Conservation (phyloP, 2,329 filamentous ascomycete genomes). For the Xylariaceae sp. region DNA sequence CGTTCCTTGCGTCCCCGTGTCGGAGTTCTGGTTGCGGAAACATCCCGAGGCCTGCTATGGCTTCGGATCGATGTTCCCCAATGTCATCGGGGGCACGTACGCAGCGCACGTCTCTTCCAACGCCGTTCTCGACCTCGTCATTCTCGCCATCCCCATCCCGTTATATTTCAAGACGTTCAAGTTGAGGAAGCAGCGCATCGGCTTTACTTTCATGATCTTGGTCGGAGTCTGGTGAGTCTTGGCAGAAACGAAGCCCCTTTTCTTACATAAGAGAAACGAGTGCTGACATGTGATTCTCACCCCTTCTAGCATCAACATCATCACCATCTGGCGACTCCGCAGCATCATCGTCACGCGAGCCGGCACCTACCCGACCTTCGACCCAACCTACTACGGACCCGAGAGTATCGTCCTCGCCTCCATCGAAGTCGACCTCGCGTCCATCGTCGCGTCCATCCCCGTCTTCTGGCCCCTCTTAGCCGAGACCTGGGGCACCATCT, state of each 20-base stretch:
- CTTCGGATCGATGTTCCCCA: slow-evolving; percentile 28
- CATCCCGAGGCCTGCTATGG: slow-evolving; percentile 27
- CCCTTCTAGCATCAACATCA: slow-evolving; percentile 26
- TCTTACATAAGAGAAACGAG: neutral
- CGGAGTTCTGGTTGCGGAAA: slow-evolving; percentile 30
- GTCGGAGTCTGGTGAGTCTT: slow-evolving; percentile 32
- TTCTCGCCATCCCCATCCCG: slow-evolving; percentile 31
- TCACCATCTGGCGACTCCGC: slow-evolving; percentile 32
- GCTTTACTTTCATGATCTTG: slow-evolving; percentile 29
- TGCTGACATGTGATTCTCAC: neutral
- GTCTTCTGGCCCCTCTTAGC: slow-evolving; percentile 33
- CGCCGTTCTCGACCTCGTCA: slow-evolving; percentile 31
- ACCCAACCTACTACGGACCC: slow-evolving; percentile 35
- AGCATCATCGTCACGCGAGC: slow-evolving; percentile 29
- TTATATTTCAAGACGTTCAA: slow-evolving; percentile 28
- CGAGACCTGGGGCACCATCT: slow-evolving; percentile 30
- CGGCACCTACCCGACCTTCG: slow-evolving; percentile 32
- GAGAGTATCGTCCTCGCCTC: slow-evolving; percentile 32
- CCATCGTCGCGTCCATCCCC: slow-evolving; percentile 32
- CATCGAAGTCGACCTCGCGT: slow-evolving; percentile 33
- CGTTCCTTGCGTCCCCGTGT: slow-evolving; percentile 31
- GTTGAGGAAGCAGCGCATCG: slow-evolving; percentile 29
- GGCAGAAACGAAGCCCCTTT: neutral
- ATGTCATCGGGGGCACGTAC: slow-evolving; percentile 28
- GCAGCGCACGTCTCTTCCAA: slow-evolving; percentile 31